Percentiles rank a stretch among this genome's conserved stretches.
These are phyloP conservation scores for Colletotrichum echinochloae DNA, from an alignment of 2,329 filamentous ascomycete genomes.

Conservation along the genomic window DNA sequence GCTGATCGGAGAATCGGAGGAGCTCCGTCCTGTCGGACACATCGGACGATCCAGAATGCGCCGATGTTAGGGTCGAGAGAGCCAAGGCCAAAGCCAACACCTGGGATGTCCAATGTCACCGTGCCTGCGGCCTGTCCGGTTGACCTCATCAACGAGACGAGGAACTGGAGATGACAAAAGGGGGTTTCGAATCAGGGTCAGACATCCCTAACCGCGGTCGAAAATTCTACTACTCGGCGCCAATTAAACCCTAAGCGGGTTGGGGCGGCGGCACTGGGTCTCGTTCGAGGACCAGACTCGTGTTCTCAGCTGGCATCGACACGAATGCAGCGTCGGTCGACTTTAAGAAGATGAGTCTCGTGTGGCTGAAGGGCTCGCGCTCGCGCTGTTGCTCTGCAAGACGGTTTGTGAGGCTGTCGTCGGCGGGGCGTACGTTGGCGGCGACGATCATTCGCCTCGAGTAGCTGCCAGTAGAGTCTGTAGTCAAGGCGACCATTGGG, in stretches of 20 bases:
- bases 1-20: conserved; percentile 12
- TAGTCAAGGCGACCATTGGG: too few relatives aligned
- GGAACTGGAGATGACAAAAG: background rate
- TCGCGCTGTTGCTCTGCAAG: background rate
- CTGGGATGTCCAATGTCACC: conserved; percentile 9
- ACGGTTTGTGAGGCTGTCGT: conserved; percentile 7
- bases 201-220: conserved; percentile 11
- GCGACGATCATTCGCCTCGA: conserved; percentile 18
- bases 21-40: background rate
- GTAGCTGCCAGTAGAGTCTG: background rate
- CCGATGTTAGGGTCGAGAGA: conserved; percentile 1
- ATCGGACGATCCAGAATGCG: conserved; percentile 33
- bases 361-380: conserved; percentile 4
- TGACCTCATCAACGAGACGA: background rate
- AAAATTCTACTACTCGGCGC: conserved; percentile 23
- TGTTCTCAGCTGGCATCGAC: background rate
- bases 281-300: background rate
- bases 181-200: background rate
- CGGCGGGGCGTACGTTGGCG: background rate
- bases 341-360: background rate
- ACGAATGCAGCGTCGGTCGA: background rate
- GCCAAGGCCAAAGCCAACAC: background rate
- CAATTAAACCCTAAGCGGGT: conserved; percentile 5
- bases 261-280: background rate
- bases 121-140: conserved; percentile 19